Evolutionary conservation across 495 filamentous ascomycete species (phyloP).

Genomic region (Trichoderma reesei): DNA sequence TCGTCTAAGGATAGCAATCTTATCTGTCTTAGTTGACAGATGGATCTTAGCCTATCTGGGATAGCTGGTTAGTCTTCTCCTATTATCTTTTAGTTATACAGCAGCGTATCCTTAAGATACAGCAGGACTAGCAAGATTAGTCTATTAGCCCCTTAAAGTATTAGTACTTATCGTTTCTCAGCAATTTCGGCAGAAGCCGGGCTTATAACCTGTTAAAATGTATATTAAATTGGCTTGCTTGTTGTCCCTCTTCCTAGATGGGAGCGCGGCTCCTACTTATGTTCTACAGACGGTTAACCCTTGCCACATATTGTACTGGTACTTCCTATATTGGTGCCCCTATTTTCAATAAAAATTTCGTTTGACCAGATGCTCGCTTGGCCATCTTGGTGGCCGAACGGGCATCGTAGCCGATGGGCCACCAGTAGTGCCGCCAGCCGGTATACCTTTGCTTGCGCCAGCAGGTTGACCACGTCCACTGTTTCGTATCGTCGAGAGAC

Average conservation of each 20-base stretch:
- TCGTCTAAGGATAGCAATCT: slow-evolving; percentile 10
- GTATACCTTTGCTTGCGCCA: too few relatives aligned
- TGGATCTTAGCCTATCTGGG: background rate
- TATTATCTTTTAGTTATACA: background rate
- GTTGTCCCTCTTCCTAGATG: background rate
- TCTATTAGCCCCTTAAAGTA: background rate
- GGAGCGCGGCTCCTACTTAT: background rate
- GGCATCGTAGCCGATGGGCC: too few relatives aligned
- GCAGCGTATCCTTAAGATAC: background rate
- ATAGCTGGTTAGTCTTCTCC: background rate
- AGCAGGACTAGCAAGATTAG: background rate
- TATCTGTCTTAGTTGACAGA: background rate
- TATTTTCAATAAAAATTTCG: background rate
- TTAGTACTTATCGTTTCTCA: background rate
- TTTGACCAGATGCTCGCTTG: too few relatives aligned
- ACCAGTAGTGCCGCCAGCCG: too few relatives aligned
- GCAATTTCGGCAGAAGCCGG: background rate
- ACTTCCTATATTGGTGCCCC: background rate
- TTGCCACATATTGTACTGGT: background rate
- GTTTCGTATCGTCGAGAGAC: too few relatives aligned
- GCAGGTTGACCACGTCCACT: too few relatives aligned
- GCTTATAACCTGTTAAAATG: background rate
- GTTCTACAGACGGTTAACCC: background rate
- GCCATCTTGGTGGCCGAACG: too few relatives aligned
- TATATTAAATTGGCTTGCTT: background rate